Conservation (phyloP, 371 early-diverging fungal species). For the Mycotypha africana region DNA sequence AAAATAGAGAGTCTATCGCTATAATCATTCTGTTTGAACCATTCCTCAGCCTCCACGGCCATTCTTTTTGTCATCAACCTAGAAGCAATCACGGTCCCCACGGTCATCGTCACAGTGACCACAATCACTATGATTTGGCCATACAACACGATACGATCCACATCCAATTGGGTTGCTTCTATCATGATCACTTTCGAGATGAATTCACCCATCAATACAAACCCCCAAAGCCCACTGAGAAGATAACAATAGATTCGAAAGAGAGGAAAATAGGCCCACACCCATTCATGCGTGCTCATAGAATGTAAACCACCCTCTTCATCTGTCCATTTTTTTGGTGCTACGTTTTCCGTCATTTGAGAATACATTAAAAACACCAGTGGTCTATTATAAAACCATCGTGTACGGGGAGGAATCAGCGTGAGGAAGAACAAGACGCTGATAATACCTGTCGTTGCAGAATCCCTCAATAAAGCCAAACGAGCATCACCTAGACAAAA, state of each 20-base stretch:
- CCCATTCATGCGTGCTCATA: constrained; percentile 19
- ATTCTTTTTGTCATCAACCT: constrained; percentile 1
- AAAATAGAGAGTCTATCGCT: too few species aligned
- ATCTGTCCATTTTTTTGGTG: constrained; percentile 18
- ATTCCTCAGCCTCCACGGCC: not conserved
- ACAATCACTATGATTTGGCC: constrained; percentile 23
- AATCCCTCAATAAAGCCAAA: constrained; percentile 39
- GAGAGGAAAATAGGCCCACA: constrained; percentile 3
- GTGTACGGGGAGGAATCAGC: constrained; percentile 32
- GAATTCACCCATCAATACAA: constrained; percentile 30
- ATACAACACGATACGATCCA: constrained; percentile 29
- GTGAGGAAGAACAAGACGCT: constrained; percentile 39
- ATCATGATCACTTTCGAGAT: constrained; percentile 31
- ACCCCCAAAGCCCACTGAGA: constrained; percentile 25
- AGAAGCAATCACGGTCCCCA: not conserved
- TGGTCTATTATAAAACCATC: constrained; percentile 27
- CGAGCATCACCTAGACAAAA: constrained; percentile 33
- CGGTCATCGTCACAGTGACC: constrained; percentile 9
- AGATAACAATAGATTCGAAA: constrained; percentile 14
- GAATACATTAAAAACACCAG: constrained; percentile 21
- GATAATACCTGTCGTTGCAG: constrained; percentile 31
- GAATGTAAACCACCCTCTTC: constrained; percentile 14
- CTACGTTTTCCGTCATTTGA: not conserved
- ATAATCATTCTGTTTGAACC: constrained; percentile 5
- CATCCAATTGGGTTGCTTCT: constrained; percentile 17